These are phyloP conservation scores for Phlebiopsis gigantea DNA, from an alignment of 768 basidiomycete genomes.

Conservation along the genomic window DNA sequence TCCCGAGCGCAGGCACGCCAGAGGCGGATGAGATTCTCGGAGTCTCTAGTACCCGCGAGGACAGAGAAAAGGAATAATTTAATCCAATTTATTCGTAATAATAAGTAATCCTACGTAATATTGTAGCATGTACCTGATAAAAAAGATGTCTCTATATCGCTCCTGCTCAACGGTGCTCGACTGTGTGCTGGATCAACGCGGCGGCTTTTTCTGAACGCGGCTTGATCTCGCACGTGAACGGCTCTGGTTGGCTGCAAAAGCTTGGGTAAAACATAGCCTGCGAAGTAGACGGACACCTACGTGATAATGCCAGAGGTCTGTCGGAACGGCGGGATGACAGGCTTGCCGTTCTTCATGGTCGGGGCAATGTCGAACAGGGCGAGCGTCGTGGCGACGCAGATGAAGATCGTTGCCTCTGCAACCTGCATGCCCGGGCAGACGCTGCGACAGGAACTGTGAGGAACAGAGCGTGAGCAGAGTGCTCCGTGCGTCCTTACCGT, in stretches of 20 bases:
- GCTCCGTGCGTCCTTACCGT: slow-evolving; percentile 1
- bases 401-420: slow-evolving; percentile 8
- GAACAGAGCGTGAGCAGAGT: too few relatives aligned
- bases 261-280: background rate
- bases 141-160: background rate
- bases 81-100: background rate
- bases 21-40: slow-evolving; percentile 32
- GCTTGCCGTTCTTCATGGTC: background rate
- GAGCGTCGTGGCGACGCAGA: slow-evolving; percentile 11
- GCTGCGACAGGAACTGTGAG: background rate
- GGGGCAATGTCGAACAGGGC: slow-evolving; percentile 11
- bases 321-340: background rate
- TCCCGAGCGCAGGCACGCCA: slow-evolving; percentile 28
- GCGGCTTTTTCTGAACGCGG: slow-evolving; percentile 13
- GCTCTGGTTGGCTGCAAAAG: slow-evolving; percentile 18
- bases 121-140: too few relatives aligned
- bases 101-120: too few relatives aligned
- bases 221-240: slow-evolving; percentile 20
- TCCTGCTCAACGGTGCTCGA: background rate
- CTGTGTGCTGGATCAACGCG: background rate
- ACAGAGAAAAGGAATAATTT: background rate
- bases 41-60: slow-evolving; percentile 6
- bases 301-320: slow-evolving; percentile 8
- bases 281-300: background rate
- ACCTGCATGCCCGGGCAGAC: slow-evolving; percentile 15